Evolutionary conservation across 1,284 basidiomycete species (phyloP), one percentile per base, ranked within the genome.

Genomic region (Naganishia albida): DNA sequence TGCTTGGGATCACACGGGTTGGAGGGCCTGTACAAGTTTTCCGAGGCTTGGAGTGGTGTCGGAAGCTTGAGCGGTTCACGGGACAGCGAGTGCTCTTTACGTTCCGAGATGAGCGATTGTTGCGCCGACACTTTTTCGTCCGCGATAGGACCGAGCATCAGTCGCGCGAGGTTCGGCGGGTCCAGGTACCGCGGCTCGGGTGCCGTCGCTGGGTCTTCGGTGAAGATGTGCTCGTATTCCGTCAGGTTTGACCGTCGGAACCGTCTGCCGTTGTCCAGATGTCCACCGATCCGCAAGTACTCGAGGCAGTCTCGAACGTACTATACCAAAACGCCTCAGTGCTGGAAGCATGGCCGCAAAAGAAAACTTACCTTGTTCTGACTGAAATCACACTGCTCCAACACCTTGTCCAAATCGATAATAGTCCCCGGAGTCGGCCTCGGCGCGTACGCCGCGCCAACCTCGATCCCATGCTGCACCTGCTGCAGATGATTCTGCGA

Each of bases 331-430:
- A n/a, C 20, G 40, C 66, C 62, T 68, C 67, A 48, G 12, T 64
- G 38, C 23, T 7, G 39, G 39, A 13, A 20, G n/a, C n/a, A n/a
- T n/a, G n/a, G n/a, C n/a, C n/a, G n/a, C 46, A 12, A 16, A 50
- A 53, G 57, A 44, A 68, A 42, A 71, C 82, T 69, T 71, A 90
- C 91, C 83, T 92, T 90, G 73, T 86, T 83, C 63, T 85, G 82
- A 18, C 85, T 85, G 74, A 92, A 93, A 78, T 94, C 90, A 75
- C 93, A 97, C 70, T 92, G 85, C 43, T 92, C 87, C 86, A 93
- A 87, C 1, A 95, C 81, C 26, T 88, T 80, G 77, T 97, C 93
- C 70, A 97, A 78, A 77, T 97, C 93, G 13, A 90, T 83, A 18
- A 91, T 83, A 64, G 88, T 88, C 18, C 91, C 90, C 0, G 88